These are phyloP conservation scores for Phoma sp. DNA, from an alignment of 2,329 filamentous ascomycete species.

Conservation along the genomic window DNA sequence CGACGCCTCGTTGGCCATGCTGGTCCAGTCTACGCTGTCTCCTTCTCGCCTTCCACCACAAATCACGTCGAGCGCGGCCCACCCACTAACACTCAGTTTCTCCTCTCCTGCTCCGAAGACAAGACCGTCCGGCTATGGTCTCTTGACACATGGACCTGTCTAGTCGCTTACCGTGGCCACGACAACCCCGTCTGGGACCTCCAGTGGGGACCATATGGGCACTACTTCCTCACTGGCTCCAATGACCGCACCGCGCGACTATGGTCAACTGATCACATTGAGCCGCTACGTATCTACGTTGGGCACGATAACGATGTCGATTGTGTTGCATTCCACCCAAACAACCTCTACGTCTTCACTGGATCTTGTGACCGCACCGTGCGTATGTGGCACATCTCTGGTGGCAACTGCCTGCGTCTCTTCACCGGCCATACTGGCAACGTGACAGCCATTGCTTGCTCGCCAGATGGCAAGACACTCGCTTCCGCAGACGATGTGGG, in stretches of 20 bases:
- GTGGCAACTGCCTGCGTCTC: slow-evolving; percentile 84
- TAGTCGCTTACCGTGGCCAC: slow-evolving; percentile 93
- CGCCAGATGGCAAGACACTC: slow-evolving; percentile 86
- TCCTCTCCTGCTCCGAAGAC: slow-evolving; percentile 88
- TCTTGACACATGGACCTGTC: slow-evolving; percentile 86
- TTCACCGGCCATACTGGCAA: slow-evolving; percentile 92
- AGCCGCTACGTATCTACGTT: slow-evolving; percentile 83
- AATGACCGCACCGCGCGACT: slow-evolving; percentile 90
- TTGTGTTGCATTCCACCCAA: slow-evolving; percentile 90
- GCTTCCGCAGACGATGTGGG: slow-evolving; percentile 88
- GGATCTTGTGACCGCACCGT: slow-evolving; percentile 92
- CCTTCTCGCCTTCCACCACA: slow-evolving; percentile 77
- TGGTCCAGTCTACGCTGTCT: slow-evolving; percentile 84
- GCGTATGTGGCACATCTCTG: slow-evolving; percentile 95
- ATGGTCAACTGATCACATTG: slow-evolving; percentile 92
- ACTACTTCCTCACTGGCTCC: slow-evolving; percentile 89
- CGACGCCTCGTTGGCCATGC: slow-evolving; percentile 83
- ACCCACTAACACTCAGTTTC: slow-evolving; percentile 71
- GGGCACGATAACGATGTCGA: slow-evolving; percentile 96
- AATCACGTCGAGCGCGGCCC: slow-evolving; percentile 55
- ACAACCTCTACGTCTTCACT: slow-evolving; percentile 91
- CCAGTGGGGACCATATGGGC: slow-evolving; percentile 88
- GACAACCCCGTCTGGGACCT: slow-evolving; percentile 88
- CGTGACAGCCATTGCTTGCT: slow-evolving; percentile 83
- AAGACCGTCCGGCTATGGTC: slow-evolving; percentile 92